Evolutionary conservation across 1,139 yeast genomes (phyloP), one percentile per base, ranked within the genome.

Genomic region (Yamadazyma dendronema): DNA sequence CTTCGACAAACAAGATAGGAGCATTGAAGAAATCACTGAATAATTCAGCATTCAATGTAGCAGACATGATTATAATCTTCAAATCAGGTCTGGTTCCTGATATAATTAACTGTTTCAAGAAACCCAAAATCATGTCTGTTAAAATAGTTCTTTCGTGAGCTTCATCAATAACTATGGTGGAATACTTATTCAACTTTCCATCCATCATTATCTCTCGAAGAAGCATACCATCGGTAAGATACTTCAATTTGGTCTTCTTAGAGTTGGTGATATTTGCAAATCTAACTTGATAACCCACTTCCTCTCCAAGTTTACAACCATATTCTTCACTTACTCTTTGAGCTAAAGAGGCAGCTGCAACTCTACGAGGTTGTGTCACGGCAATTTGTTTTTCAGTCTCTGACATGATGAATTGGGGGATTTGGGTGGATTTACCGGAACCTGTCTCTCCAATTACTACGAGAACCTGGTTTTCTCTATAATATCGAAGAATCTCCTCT

Each of bases 371-470:
- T 62, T 92, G 98, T 0, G 98, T 92, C 6, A 92, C 90, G 0
- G 95, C 97, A 13, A 92, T 81, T 22, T 76, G 70, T 42, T 77
- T 79, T 23, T 64, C 59, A 41, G 67, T 69, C 25, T 60, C 51
- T 0, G 74, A 72, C 65, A 83, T 72, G 26, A 92, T 61, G 52
- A 92, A 88, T 54, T 92, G 98, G 0, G 98, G 98, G 19, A 92
- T 86, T 62, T 92, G 98, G 0, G 98, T 92, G 3, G 98, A 92
- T 57, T 92, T 92, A 67, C 98, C 98, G 6, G 96, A 88, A 60
- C 98, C 98, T 0, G 98, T 92, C 50, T 92, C 97, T 60, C 98
- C 98, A 54, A 92, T 84, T 10, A 92, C 69, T 4, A 92, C 79
- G 0, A 90, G 80, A 4, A 88, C 95, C 44, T 75, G 81, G 50